Base-by-base conservation (phyloP, 2,329 filamentous ascomycete species). In the Xylaria sp. region DNA sequence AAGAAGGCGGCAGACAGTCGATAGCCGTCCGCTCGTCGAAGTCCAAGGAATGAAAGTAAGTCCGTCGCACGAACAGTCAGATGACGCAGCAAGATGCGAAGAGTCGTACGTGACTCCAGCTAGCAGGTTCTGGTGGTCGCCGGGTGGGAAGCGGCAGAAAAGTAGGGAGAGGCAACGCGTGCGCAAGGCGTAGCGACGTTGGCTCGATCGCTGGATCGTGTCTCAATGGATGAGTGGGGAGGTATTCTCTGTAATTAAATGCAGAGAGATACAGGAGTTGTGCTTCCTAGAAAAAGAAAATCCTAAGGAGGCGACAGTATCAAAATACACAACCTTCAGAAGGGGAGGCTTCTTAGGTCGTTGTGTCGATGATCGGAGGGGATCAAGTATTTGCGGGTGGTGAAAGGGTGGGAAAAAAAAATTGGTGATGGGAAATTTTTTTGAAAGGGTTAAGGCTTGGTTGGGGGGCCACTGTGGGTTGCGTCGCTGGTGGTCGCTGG, bases 181-280 rank as follows among this genome's bases (percentile, higher is more conserved):
- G 70, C 72, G 72, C 70, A 68, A 64, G 70, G 50, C 68, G 62
- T 27, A 27, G 2, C 24, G 66, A 67, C 62, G 72, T 71, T 57
- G 54, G 64, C 39, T 69, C 66, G 64, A 64, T 70, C 61, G 68
- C 67, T 65, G 47, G 54, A 65, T 72, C 61, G 69, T 67, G 73
- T 72, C 72, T 73, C 71, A 69, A 69, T 51, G 61, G 69, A 66
- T 65, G 69, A 73, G 71, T 69, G 71, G 70, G 64, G 71, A 71
- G 56, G 68, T 72, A 71, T 72, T 70, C 74, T 72, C 75, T 75
- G 74, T 72, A 73, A 73, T 65, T 59, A 70, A 76, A 76, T 74
- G 61, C 75, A 76, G 72, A 76, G 73, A 74, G 48, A 73, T 69
- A 73, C 72, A 72, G 58, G 60, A 64, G 61, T 58, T 63, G 57